phyloP scores from a whole-genome alignment of 768 basidiomycete genomes.

The Lactifluus echinatus region DNA sequence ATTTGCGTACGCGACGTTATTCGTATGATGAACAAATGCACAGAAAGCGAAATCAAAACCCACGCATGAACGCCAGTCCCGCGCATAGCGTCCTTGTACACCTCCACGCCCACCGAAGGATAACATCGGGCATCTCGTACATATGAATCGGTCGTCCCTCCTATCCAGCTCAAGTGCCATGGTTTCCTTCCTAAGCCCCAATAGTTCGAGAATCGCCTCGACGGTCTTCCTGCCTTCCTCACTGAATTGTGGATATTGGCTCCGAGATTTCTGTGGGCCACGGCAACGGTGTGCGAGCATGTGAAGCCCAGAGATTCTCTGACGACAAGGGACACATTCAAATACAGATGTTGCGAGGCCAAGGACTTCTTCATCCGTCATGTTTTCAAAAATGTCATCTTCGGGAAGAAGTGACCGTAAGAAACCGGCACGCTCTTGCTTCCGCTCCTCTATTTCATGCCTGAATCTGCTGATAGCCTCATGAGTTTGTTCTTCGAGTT shows the following conservation, averaged over 20 bases:
- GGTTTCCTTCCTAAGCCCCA: neutral
- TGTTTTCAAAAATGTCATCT: neutral
- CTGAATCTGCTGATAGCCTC: neutral
- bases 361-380: neutral
- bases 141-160: neutral
- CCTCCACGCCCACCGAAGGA: neutral
- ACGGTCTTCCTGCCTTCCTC: neutral
- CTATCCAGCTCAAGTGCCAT: constrained; percentile 4
- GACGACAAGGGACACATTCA: constrained; percentile 4
- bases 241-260: neutral
- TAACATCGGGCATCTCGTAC: neutral
- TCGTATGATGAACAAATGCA: neutral
- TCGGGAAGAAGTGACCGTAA: neutral
- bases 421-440: neutral
- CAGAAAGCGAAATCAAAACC: neutral
- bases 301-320: constrained; percentile 1
- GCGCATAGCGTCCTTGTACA: neutral
- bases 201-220: neutral
- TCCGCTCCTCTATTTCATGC: neutral
- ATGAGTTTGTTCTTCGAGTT: neutral
- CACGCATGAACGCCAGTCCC: constrained; percentile 9
- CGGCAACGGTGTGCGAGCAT: constrained; percentile 4
- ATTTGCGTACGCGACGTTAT: neutral
- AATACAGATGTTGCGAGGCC: neutral
- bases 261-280: neutral